A percentile compares a stretch with the other conserved stretches of the same genome.
These are phyloP conservation scores for Populus hybrid DNA, from an alignment of 441 rosid species.

Conservation along the genomic window DNA sequence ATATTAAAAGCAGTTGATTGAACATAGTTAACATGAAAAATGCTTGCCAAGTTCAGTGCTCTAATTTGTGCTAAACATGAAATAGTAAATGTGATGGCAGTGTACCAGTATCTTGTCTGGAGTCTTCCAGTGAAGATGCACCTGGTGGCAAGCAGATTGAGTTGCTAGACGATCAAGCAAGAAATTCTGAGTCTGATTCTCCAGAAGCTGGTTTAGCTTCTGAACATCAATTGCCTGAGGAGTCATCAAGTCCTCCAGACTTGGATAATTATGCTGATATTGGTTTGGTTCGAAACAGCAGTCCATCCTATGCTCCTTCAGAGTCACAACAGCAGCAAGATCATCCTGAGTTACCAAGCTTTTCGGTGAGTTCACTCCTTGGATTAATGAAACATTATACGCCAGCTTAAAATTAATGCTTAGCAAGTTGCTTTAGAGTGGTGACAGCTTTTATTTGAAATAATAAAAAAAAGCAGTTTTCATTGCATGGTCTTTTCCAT, in stretches of 20 bases:
- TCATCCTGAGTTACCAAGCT: slow-evolving; percentile 54
- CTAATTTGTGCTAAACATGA: background rate
- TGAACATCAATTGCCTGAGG: slow-evolving; percentile 62
- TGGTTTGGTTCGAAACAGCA: slow-evolving; percentile 50
- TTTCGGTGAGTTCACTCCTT: slow-evolving; percentile 48
- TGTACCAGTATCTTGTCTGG: slow-evolving; percentile 37
- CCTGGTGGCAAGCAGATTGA: slow-evolving; percentile 49
- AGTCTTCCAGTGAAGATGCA: slow-evolving; percentile 41
- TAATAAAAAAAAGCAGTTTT: background rate
- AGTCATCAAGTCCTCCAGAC: slow-evolving; percentile 53
- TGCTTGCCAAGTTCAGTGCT: background rate
- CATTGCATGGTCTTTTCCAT: background rate
- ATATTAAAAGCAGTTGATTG: background rate
- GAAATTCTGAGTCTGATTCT: slow-evolving; percentile 58
- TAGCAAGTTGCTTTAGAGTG: background rate
- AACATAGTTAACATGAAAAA: background rate
- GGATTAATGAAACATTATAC: background rate
- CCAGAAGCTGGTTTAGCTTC: slow-evolving; percentile 51
- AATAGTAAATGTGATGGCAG: slow-evolving; percentile 39
- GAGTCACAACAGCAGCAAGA: slow-evolving; percentile 60
- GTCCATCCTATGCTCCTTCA: slow-evolving; percentile 49
- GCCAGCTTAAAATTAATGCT: slow-evolving; percentile 1
- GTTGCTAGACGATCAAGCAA: slow-evolving; percentile 45
- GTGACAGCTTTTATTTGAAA: background rate
- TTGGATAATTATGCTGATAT: slow-evolving; percentile 51